These are phyloP conservation scores for Cymbomonas tetramitiformis DNA, from an alignment of 139 green algal species.

Conservation along the genomic window DNA sequence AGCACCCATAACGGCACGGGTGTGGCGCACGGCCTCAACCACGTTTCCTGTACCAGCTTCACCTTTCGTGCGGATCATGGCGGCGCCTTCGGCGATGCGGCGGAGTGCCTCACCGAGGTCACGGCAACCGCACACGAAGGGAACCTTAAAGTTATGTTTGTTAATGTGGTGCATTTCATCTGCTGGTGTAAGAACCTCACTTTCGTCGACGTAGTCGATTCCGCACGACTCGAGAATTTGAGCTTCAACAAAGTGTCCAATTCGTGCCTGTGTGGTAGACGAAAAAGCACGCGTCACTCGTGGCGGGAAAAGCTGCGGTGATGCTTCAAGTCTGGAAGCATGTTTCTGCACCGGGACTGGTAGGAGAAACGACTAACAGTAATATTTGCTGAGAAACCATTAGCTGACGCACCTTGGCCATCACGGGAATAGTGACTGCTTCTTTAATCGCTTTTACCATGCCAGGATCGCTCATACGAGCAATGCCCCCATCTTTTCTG, in stretches of 20 bases:
- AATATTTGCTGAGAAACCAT: no score
- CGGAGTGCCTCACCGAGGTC: constrained; percentile 93
- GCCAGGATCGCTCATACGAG: constrained; percentile 84
- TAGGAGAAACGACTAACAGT: no score
- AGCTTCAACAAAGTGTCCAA: constrained; percentile 97
- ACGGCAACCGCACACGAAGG: constrained; percentile 96
- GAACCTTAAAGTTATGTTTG: constrained; percentile 99
- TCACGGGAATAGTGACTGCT: constrained; percentile 95
- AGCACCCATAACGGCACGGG: constrained; percentile 77
- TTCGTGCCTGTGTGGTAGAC: constrained; percentile 48
- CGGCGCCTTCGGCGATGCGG: constrained; percentile 84
- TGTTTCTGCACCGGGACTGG: no score
- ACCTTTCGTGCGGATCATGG: constrained; percentile 89
- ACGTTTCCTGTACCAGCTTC: constrained; percentile 96
- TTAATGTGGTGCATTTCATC: constrained; percentile 99
- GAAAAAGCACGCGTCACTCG: no score
- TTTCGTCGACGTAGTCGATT: constrained; percentile 97
- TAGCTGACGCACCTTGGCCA: constrained; percentile 75
- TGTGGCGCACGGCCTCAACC: constrained; percentile 93
- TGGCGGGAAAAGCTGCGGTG: no score
- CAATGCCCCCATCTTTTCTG: constrained; percentile 83
- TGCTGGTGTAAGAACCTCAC: constrained; percentile 91
- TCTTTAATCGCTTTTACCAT: constrained; percentile 93
- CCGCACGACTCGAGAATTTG: constrained; percentile 91
- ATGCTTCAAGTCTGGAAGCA: no score